Percentiles rank a stretch among this genome's conserved stretches.
These are phyloP conservation scores for Wickerhamomyces mucosus DNA, from an alignment of 805 yeast species.

Conservation along the genomic window DNA sequence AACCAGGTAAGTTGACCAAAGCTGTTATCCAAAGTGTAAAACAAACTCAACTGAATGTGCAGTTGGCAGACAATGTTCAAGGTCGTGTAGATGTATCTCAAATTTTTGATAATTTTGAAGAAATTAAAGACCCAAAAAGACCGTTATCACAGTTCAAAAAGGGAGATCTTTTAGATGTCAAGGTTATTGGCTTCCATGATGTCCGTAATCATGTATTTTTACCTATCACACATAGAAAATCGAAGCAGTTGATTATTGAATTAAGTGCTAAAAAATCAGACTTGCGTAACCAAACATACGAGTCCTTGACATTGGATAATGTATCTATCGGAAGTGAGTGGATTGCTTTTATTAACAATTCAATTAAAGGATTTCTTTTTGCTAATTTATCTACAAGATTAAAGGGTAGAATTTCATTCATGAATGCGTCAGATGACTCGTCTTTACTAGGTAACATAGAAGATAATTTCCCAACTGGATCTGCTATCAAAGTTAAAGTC, in stretches of 20 bases:
- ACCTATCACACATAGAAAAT: slow-evolving; percentile 51
- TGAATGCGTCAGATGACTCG: slow-evolving; percentile 54
- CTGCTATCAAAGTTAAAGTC: slow-evolving; percentile 54
- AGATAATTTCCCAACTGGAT: slow-evolving; percentile 59
- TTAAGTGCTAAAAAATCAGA: slow-evolving; percentile 44
- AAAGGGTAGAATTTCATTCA: slow-evolving; percentile 54
- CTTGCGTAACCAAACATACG: slow-evolving; percentile 19
- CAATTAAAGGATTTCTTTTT: slow-evolving; percentile 52
- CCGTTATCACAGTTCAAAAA: slow-evolving; percentile 53
- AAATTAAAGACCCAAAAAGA: slow-evolving; percentile 44
- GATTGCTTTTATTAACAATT: slow-evolving; percentile 57
- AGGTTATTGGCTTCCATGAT: slow-evolving; percentile 72
- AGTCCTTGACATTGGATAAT: slow-evolving; percentile 29
- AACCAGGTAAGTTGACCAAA: slow-evolving; percentile 51
- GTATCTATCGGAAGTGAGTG: slow-evolving; percentile 40
- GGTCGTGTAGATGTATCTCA: slow-evolving; percentile 77
- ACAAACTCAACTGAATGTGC: slow-evolving; percentile 65
- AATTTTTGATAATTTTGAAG: slow-evolving; percentile 42
- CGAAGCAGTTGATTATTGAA: slow-evolving; percentile 53
- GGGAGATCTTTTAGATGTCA: slow-evolving; percentile 51
- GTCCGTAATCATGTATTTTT: slow-evolving; percentile 56
- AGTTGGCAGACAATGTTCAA: slow-evolving; percentile 64
- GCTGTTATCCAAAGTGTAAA: slow-evolving; percentile 56
- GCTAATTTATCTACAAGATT: slow-evolving; percentile 60
- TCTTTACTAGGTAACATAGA: slow-evolving; percentile 38